Evolutionary conservation across 257 asterid genomes (phyloP).

Genomic region (Paraleonurus japonicus): DNA sequence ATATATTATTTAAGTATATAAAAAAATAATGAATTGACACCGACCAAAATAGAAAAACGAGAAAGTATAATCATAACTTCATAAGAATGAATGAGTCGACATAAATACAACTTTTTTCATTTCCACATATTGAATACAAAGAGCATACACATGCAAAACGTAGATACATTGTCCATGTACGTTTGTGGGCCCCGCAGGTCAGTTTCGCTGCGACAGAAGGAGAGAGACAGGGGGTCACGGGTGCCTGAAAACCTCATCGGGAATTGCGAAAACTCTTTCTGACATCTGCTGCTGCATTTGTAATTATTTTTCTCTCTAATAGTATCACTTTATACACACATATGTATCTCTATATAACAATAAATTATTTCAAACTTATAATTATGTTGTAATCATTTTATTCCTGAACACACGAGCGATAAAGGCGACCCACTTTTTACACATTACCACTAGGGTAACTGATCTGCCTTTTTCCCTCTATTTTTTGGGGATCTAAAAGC

Average conservation of each 20-base stretch:
- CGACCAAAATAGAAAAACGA: too few relatives aligned
- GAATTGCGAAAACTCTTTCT: constrained; percentile 41
- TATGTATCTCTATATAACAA: neutral
- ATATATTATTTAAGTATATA: too few relatives aligned
- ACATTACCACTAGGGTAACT: constrained; percentile 15
- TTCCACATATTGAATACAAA: too few relatives aligned
- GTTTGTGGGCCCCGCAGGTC: constrained; percentile 32
- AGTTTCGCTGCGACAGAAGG: constrained; percentile 29
- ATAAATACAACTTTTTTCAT: too few relatives aligned
- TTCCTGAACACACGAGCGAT: constrained; percentile 43
- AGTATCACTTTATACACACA: neutral
- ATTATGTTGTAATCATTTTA: constrained; percentile 70
- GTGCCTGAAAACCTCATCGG: constrained; percentile 40
- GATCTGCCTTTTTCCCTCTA: constrained; percentile 18
- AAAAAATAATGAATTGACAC: too few relatives aligned
- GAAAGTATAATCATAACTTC: too few relatives aligned
- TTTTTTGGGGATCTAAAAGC: constrained; percentile 28
- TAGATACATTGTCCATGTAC: neutral
- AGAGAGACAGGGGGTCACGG: constrained; percentile 40
- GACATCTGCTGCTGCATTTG: constrained; percentile 17
- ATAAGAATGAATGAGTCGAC: too few relatives aligned
- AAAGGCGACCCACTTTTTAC: constrained; percentile 63
- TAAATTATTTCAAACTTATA: constrained; percentile 31
- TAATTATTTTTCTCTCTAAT: neutral
- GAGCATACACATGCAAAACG: neutral